phyloP scores from a whole-genome alignment of 2,329 filamentous ascomycete species.

The Balansia obtecta region DNA sequence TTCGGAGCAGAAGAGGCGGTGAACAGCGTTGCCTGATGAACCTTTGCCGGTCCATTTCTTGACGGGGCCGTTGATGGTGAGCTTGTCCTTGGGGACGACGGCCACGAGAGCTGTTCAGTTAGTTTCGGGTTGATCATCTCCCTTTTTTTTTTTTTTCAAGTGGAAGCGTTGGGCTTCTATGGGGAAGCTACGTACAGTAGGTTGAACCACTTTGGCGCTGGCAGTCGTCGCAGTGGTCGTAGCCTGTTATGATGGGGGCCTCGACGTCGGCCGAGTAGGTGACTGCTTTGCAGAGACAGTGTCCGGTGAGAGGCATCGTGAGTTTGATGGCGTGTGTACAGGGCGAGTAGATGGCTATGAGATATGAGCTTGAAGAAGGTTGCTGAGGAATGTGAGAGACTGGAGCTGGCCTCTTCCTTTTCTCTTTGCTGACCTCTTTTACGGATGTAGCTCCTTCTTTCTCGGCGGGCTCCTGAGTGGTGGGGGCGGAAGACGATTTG shows the following conservation, averaged over 20 bases:
- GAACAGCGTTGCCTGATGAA: slow-evolving; percentile 48
- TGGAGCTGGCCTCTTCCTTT: slow-evolving; percentile 3
- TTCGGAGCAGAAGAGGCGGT: slow-evolving; percentile 57
- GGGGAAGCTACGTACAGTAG: slow-evolving; percentile 39
- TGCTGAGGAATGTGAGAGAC: not conserved
- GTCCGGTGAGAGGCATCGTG: slow-evolving; percentile 53
- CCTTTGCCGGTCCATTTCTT: slow-evolving; percentile 52
- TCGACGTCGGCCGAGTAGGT: slow-evolving; percentile 51
- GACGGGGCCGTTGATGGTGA: slow-evolving; percentile 48
- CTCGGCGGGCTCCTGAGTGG: slow-evolving; percentile 2
- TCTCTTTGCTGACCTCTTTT: not conserved
- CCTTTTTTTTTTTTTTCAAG: too few relatives aligned
- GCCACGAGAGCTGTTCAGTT: slow-evolving; percentile 43
- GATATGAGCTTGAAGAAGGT: not conserved
- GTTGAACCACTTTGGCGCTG: slow-evolving; percentile 58
- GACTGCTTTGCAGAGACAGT: slow-evolving; percentile 60
- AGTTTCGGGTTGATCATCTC: not conserved
- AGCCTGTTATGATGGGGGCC: slow-evolving; percentile 41
- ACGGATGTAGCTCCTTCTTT: not conserved
- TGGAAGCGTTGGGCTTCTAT: too few relatives aligned
- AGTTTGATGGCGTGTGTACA: not conserved
- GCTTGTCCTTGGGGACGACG: slow-evolving; percentile 53
- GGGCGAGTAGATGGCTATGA: not conserved
- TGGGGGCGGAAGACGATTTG: slow-evolving; percentile 13
- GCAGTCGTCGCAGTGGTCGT: slow-evolving; percentile 64